These are phyloP conservation scores for Trichoderma brevicompactum DNA, from an alignment of 2,329 filamentous ascomycete species.

Conservation along the genomic window DNA sequence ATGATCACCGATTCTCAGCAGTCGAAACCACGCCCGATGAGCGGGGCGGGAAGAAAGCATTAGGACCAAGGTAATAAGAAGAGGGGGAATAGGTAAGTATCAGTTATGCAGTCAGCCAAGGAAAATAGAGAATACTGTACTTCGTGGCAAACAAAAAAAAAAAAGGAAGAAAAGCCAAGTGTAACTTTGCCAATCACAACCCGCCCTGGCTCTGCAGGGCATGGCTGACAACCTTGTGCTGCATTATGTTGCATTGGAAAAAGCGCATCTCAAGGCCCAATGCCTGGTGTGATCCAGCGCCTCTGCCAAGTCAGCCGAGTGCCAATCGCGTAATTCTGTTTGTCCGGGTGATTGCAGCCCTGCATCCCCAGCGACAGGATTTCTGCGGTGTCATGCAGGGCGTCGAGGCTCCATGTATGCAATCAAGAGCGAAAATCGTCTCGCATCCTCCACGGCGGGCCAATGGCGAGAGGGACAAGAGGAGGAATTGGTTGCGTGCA, in stretches of 20 bases:
- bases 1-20: no score
- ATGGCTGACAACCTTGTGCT: not conserved
- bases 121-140: not conserved
- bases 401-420: not conserved
- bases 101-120: not conserved
- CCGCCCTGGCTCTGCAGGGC: not conserved
- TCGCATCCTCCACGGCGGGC: no score
- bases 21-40: not conserved
- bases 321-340: slow-evolving; percentile 15
- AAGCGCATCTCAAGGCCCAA: not conserved
- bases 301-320: slow-evolving; percentile 7
- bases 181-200: not conserved
- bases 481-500: no score
- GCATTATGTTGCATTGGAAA: not conserved
- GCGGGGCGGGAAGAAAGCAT: not conserved
- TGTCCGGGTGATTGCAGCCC: slow-evolving; percentile 13
- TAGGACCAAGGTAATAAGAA: not conserved
- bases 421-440: no score
- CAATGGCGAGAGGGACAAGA: no score
- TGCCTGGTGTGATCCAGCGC: not conserved
- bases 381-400: slow-evolving; percentile 23
- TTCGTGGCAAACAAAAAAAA: not conserved
- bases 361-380: not conserved
- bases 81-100: not conserved
- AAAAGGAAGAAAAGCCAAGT: not conserved